Base-by-base conservation (phyloP, 805 yeast species). In the Candida maris region DNA sequence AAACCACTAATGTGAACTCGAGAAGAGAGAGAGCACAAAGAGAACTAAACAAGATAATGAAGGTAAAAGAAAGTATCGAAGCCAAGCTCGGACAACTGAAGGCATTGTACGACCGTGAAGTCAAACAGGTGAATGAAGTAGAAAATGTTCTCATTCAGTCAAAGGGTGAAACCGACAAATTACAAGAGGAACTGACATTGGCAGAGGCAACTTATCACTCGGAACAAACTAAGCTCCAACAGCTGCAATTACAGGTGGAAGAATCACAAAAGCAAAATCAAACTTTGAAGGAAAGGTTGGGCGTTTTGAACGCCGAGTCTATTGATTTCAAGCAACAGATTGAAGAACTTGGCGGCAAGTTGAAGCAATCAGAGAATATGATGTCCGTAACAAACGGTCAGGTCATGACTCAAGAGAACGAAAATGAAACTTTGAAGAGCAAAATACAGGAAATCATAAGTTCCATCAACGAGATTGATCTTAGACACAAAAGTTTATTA, bases 181-280 rank as follows among this genome's bases (percentile, higher is more conserved):
- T 88, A 46, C 68, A 82, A 48, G 77, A 85, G 36, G 89, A 86
- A 49, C 68, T 85, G 1, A 75, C 86, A 0, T 71, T 85, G 28
- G 73, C 84, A 2, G 95, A 88, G 57, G 94, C 95, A 8, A 82
- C 76, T 49, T 73, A 75, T 51, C 82, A 85, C 57, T 78, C 84
- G 4, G 71, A 81, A 31, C 84, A 85, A 41, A 57, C 77, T 0
- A 78, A 82, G 44, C 67, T 82, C 44, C 77, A 76, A 46, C 75
- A 73, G 30, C 64, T 80, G 35, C 84, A 82, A 49, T 56, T 70
- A 4, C 70, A 73, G 14, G 67, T 81, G 30, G 85, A 81, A 37
- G 75, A 73, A 32, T 71, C 82, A n/a, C 89, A 85, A 61, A 73
- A 76, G 52, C 74, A 75, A 48, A 85, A 83, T 46, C 67, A 75